phyloP scores from a whole-genome alignment of 1,284 basidiomycete genomes.

The Fomitopsis betulina region DNA sequence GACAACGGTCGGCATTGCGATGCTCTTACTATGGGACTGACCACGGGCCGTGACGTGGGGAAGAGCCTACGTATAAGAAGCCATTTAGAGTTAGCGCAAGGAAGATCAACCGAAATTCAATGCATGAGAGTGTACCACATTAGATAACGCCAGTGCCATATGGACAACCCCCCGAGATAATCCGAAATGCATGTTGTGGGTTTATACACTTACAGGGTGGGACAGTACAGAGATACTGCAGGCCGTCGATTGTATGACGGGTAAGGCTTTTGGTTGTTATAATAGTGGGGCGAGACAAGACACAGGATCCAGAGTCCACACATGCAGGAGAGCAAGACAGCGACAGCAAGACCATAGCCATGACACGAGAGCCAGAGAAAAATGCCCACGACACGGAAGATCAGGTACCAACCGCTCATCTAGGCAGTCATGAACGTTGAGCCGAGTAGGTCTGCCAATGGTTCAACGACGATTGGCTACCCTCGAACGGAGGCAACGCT shows the following conservation, averaged over 20 bases:
- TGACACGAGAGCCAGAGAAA: not conserved
- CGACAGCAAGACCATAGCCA: not conserved
- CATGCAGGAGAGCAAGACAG: not conserved
- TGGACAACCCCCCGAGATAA: not conserved
- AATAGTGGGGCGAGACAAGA: not conserved
- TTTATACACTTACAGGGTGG: not conserved
- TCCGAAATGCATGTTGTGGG: not conserved
- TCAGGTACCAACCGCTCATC: not conserved
- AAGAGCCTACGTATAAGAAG: not conserved
- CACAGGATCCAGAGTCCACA: not conserved
- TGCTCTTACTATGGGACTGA: not conserved
- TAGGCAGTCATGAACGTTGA: constrained; percentile 38
- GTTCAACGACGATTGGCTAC: constrained; percentile 33
- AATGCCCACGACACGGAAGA: not conserved
- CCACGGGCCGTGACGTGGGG: not conserved
- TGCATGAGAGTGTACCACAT: not conserved
- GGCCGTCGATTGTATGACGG: not conserved
- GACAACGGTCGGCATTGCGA: not conserved
- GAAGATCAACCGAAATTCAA: not conserved
- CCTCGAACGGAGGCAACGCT: constrained; percentile 19
- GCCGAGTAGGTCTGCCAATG: constrained; percentile 61
- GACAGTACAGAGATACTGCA: not conserved
- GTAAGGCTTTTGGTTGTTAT: not conserved
- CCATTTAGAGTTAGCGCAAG: not conserved
- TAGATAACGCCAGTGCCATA: not conserved